Base-by-base conservation (phyloP, 2,329 filamentous ascomycete genomes). In the Neonectria punicea region DNA sequence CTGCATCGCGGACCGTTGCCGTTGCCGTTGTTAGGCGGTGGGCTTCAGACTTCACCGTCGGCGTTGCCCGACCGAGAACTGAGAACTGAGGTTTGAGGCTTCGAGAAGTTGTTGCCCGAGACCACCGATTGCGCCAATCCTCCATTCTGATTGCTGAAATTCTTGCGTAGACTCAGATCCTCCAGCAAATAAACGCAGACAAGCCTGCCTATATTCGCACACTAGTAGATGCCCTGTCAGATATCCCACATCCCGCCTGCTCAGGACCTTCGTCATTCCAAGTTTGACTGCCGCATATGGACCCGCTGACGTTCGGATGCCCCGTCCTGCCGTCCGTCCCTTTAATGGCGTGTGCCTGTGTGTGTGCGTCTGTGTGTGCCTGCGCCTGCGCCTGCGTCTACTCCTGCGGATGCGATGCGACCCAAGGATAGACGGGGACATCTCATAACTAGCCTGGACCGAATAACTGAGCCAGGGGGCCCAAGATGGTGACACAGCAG, bases 121-220 rank as follows among this genome's bases (percentile, higher is more conserved):
- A 55, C 54, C 54, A 6, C 5, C 39, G 51, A 61, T 53, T 70
- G 67, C 61, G 61, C 36, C 66, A 63, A 65, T 64, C 67, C 65
- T 68, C 43, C 50, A 58, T 68, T 65, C 61, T 74, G 72, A 72
- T 76, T 76, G 74, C 67, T 67, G 53, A 53, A 51, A 28, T 59
- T 59, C 63, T 66, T 53, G 62, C 56, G 47, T 63, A 61, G 22
- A 63, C 63, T 55, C 61, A 61, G 43, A 60, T 60, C 51, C 63
- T 70, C 55, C 58, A 66, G 63, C 56, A 68, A 63, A 63, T 57
- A 65, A 65, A 54, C 51, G 39, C 51, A 50, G 47, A 56, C 51
- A 43, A 57, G 54, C 53, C 58, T 56, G 63, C 56, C 60, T 55
- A 67, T 64, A 51, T 69, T 66, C 59, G 46, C 60, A 68, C 59